Conservation (phyloP, 495 filamentous ascomycete species). For the Astrothelium macrocarpum region DNA sequence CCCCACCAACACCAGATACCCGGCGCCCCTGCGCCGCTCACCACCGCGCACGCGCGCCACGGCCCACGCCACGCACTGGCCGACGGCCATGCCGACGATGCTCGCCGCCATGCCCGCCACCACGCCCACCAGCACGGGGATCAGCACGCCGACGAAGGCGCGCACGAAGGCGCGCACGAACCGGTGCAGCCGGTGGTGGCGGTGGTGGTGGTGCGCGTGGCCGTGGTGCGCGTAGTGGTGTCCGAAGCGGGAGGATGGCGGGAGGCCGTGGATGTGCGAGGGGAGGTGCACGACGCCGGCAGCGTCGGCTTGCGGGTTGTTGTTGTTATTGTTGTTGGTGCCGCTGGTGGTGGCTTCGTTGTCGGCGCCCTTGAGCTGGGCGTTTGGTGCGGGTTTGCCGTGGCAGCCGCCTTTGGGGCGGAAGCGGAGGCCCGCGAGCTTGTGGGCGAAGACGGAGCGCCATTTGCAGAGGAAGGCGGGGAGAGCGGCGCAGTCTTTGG, state of each 20-base stretch:
- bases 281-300: constrained; percentile 13
- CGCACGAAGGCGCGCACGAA: constrained; percentile 19
- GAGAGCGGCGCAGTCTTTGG: not conserved
- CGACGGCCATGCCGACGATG: constrained; percentile 25
- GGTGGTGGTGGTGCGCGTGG: constrained; percentile 5
- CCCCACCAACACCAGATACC: not conserved
- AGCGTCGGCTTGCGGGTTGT: no score
- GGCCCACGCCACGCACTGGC: constrained; percentile 20
- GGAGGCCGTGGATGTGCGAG: constrained; percentile 11
- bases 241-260: constrained; percentile 14
- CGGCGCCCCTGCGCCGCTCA: not conserved
- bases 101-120: constrained; percentile 24
- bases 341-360: not conserved
- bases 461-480: constrained; percentile 9
- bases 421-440: not conserved
- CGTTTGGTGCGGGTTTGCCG: not conserved
- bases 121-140: constrained; percentile 26
- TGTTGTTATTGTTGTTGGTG: not conserved
- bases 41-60: constrained; percentile 17
- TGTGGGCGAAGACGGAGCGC: not conserved
- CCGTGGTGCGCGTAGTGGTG: constrained; percentile 8
- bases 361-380: constrained; percentile 20
- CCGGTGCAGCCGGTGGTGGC: constrained; percentile 1
- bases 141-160: constrained; percentile 12
- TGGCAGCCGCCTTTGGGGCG: not conserved